phyloP scores from a whole-genome alignment of 495 filamentous ascomycete genomes.

The Baudoinia panamericana region DNA sequence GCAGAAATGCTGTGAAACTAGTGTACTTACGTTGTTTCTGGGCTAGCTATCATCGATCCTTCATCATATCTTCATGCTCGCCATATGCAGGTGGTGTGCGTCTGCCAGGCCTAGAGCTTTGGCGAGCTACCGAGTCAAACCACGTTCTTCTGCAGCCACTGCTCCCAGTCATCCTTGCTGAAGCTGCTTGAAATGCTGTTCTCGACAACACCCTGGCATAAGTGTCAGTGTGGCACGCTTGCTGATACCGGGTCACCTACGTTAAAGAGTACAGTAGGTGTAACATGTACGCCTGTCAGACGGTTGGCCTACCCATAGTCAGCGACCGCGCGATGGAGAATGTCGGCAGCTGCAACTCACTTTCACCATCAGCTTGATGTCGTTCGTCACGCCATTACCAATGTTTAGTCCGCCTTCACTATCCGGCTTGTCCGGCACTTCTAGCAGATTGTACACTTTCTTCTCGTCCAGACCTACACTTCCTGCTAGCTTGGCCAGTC shows the following conservation, averaged over 20 bases:
- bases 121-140: slow-evolving; percentile 31
- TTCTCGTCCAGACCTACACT: slow-evolving; percentile 53
- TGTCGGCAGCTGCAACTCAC: slow-evolving; percentile 25
- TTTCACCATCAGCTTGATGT: slow-evolving; percentile 75
- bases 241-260: slow-evolving; percentile 24
- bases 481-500: slow-evolving; percentile 56
- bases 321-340: neutral
- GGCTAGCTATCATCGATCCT: too few species aligned
- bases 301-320: slow-evolving; percentile 40
- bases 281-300: slow-evolving; percentile 71
- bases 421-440: slow-evolving; percentile 46
- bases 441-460: slow-evolving; percentile 50
- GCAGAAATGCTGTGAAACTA: too few species aligned
- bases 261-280: slow-evolving; percentile 79
- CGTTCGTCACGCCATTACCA: slow-evolving; percentile 70
- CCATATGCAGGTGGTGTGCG: too few species aligned
- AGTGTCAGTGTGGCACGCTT: neutral
- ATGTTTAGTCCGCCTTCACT: slow-evolving; percentile 53
- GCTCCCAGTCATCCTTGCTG: slow-evolving; percentile 64
- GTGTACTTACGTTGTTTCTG: too few species aligned
- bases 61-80: too few species aligned
- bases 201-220: slow-evolving; percentile 54
- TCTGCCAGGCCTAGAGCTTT: too few species aligned
- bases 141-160: slow-evolving; percentile 71
- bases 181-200: slow-evolving; percentile 65